Conservation (phyloP, 2,329 filamentous ascomycete species). For the Orbilia blumenaviensis region DNA sequence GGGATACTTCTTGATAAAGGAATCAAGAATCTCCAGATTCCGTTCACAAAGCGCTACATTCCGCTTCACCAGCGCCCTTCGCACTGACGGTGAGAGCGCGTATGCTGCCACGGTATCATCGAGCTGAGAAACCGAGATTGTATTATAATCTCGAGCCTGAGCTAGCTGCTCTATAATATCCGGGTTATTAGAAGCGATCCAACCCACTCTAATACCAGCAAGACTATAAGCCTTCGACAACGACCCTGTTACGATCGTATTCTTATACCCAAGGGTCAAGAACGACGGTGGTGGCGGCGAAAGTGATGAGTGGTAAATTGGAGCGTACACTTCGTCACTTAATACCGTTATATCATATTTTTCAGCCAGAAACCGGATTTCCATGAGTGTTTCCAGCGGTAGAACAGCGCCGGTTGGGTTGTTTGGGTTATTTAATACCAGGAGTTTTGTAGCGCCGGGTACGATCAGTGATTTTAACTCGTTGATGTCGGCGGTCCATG, state of each 20-base stretch:
- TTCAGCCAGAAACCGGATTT: conserved; percentile 70
- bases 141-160: conserved; percentile 79
- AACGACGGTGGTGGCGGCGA: conserved; percentile 57
- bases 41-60: conserved; percentile 74
- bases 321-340: conserved; percentile 83
- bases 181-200: conserved; percentile 75
- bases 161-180: conserved; percentile 72
- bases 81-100: conserved; percentile 72
- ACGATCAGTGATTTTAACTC: conserved; percentile 72
- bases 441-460: conserved; percentile 74
- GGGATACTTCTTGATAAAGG: conserved; percentile 72
- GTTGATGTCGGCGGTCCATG: conserved; percentile 73
- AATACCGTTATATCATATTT: conserved; percentile 70
- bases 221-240: conserved; percentile 87
- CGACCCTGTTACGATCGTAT: conserved; percentile 77
- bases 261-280: conserved; percentile 69
- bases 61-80: conserved; percentile 70
- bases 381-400: conserved; percentile 69
- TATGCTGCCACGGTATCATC: conserved; percentile 81
- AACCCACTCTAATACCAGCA: conserved; percentile 82
- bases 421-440: conserved; percentile 78
- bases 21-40: conserved; percentile 73
- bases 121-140: conserved; percentile 83
- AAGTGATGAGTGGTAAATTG: conserved; percentile 75
- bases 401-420: conserved; percentile 82